Percentiles rank a stretch among this genome's conserved stretches.
Evolutionary conservation across 495 filamentous ascomycete species (phyloP).

Genomic region (Penicillium odoratum): DNA sequence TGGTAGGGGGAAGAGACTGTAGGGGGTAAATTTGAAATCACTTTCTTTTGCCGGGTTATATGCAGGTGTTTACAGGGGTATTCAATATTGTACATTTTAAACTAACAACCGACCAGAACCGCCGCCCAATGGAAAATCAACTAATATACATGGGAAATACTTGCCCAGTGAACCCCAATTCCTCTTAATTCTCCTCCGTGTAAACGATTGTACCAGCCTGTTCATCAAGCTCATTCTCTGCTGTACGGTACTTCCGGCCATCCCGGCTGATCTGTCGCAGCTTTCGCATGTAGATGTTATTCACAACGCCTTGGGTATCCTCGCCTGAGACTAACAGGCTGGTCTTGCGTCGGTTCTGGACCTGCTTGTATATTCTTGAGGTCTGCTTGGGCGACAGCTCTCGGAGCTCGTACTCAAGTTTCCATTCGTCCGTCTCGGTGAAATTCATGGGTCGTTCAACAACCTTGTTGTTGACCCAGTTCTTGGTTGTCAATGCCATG

Average conservation of each 20-base stretch:
- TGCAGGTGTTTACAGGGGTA: too few relatives aligned
- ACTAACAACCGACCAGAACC: neutral
- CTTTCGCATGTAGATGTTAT: conserved; percentile 38
- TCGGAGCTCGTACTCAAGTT: conserved; percentile 70
- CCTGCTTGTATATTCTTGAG: conserved; percentile 47
- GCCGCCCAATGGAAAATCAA: conserved; percentile 1
- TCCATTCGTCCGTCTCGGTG: conserved; percentile 59
- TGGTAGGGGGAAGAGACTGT: neutral
- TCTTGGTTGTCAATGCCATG: conserved; percentile 68
- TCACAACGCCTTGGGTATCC: conserved; percentile 26
- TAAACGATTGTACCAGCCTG: conserved; percentile 18
- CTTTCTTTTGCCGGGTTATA: too few relatives aligned
- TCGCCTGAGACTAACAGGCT: conserved; percentile 38
- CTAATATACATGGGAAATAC: conserved; percentile 17
- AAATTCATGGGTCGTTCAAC: conserved; percentile 62
- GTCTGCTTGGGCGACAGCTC: conserved; percentile 49
- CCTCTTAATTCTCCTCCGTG: neutral
- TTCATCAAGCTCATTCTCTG: conserved; percentile 50
- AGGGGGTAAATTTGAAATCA: neutral
- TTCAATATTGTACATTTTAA: neutral
- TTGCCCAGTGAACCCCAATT: conserved; percentile 41
- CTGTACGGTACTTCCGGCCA: conserved; percentile 50
- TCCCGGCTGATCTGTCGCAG: conserved; percentile 43
- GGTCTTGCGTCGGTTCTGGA: conserved; percentile 52
- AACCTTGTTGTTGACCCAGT: conserved; percentile 66